Base-by-base conservation (phyloP, 2,329 filamentous ascomycete species). In the Sporothrix inflata region DNA sequence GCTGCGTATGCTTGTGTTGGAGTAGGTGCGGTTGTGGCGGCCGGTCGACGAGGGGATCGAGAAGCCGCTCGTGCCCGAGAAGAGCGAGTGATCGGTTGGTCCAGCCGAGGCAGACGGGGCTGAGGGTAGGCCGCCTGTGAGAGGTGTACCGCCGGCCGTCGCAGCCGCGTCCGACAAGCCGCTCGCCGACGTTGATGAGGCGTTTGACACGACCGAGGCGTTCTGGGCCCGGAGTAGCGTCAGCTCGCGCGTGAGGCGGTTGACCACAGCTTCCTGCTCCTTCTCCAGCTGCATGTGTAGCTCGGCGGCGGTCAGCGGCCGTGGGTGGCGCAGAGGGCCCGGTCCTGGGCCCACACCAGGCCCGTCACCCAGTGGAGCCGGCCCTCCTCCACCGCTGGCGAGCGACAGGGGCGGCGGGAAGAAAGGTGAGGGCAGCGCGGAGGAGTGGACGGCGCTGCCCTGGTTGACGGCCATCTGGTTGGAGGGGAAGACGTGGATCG, bases 241-340 rank as follows among this genome's bases (percentile, higher is more conserved):
- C 47, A 98, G 89, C 80, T 98, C 95, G 72, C 95, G 92, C 0
- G 93, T 97, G 42, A 98, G 86, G 45, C 95, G 93, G 83, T 98
- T 98, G 74, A 98, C 94, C 77, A 98, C 91, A 47, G 94, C 93
- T 81, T 98, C 95, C 78, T 98, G 94, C 79, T 98, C 95, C 81
- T 97, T 96, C 82, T 98, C 95, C 34, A 98, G 86, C 83, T 97
- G 90, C 73, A 92, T 86, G 81, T 98, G 94, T 74, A 98, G 86
- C 80, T 98, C 95, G 3, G 94, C 92, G 1, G 94, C 91, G 0
- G 95, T 98, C 80, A 98, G 83, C 3, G 94, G 94, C 47, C 93
- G 88, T 6, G 95, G 94, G 80, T 97, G 94, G 74, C 95, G 89
- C 77, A 97, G 83, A 4, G 95, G 94, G 0, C 92, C 92, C 71